These are phyloP conservation scores for Neurospora tetraspora DNA, from an alignment of 495 filamentous ascomycete species.

Conservation along the genomic window DNA sequence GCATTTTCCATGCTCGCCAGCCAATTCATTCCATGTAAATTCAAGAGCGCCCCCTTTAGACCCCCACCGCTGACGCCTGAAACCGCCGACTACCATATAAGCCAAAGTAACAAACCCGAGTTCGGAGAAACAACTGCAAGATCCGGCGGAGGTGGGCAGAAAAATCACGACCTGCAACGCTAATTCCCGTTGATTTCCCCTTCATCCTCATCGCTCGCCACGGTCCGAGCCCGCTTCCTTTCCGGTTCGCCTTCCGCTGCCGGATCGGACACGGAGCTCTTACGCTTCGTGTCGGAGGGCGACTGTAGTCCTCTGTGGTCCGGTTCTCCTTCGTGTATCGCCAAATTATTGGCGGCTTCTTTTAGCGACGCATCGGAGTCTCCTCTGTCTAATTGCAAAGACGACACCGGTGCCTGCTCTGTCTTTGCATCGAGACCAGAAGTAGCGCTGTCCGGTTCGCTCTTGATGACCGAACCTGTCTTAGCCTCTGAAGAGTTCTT, in stretches of 20 bases:
- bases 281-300: slow-evolving; percentile 20
- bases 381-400: slow-evolving; percentile 23
- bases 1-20: not conserved
- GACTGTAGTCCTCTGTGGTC: slow-evolving; percentile 21
- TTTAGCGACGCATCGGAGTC: slow-evolving; percentile 38
- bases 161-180: not conserved
- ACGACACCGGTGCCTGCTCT: not conserved
- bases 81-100: not conserved
- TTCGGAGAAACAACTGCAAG: not conserved
- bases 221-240: slow-evolving; percentile 16
- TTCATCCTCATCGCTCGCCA: slow-evolving; percentile 13
- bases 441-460: not conserved
- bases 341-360: slow-evolving; percentile 35
- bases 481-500: not conserved
- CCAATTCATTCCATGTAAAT: not conserved
- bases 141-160: not conserved
- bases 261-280: slow-evolving; percentile 15
- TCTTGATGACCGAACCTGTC: slow-evolving; percentile 5
- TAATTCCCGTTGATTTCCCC: slow-evolving; percentile 12
- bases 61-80: not conserved
- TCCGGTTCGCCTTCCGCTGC: slow-evolving; percentile 17
- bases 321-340: slow-evolving; percentile 22
- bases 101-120: not conserved
- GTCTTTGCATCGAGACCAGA: not conserved
- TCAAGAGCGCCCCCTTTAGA: not conserved